Base-by-base conservation (phyloP, 164 flowering plant species). In the Protea cynaroides region DNA sequence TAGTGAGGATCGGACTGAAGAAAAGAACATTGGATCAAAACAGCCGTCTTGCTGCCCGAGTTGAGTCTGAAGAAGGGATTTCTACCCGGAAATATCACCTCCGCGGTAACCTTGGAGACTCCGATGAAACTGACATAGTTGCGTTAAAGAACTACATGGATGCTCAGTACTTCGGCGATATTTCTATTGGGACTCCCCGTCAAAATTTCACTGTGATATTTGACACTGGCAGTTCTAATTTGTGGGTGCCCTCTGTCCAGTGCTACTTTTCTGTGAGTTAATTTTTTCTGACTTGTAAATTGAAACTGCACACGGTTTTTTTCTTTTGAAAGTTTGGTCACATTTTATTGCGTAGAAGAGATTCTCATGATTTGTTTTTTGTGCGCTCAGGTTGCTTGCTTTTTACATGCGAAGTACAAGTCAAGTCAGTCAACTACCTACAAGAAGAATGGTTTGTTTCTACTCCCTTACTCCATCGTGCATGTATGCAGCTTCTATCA, bases 321-420 rank as follows among this genome's bases (percentile, higher is more conserved):
- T 12, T 44, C 53, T 34, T 29, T 44, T 23, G 19, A 53, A 15
- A 25, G n/a, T 12, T 40, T 9, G 10, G 14, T 3, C 46, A 37
- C 40, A 37, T 37, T 37, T 37, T 4, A 5, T 74, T 65, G 56
- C 21, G 17, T 24, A 11, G 21, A 61, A 17, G 36, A 36, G 49
- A 43, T 25, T 57, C 17, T 53, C 4, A 8, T 65, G 50, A 13
- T 37, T 23, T 65, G 64, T 0, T 4, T 1, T 61, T 65, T 72
- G 64, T 72, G 64, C 55, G 0, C 71, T 67, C 76, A 94, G 97
- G 68, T 94, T 51, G 83, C 98, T 17, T 94, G 98, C 72, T 87
- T 63, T 65, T 84, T 94, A 69, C 98, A 94, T 74, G 55, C 91
- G 37, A 90, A 81, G 78, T 94, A 90, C 83, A 86, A 75, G 77